phyloP scores from a whole-genome alignment of 352 stramenopile genomes.

The Phytophthora podocarpi region DNA sequence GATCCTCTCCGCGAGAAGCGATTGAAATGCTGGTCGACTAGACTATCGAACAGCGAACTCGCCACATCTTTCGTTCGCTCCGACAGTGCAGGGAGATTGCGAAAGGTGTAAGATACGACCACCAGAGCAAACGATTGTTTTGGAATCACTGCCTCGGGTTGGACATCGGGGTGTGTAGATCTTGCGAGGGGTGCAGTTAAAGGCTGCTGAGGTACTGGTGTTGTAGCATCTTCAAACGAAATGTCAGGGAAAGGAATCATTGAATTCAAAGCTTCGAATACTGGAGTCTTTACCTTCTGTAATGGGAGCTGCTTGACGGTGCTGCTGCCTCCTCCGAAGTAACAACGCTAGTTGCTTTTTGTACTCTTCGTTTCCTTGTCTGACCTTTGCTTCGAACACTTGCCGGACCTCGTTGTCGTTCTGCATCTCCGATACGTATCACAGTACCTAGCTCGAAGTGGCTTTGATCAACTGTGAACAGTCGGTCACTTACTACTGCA shows the following conservation, averaged over 20 bases:
- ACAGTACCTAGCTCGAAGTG: no score
- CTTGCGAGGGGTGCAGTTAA: background rate
- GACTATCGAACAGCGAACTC: conserved; percentile 51
- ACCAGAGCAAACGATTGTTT: conserved; percentile 56
- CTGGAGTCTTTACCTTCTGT: conserved; percentile 29
- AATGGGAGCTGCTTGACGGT: conserved; percentile 22
- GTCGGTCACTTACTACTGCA: conserved; percentile 20
- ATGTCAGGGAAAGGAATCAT: background rate
- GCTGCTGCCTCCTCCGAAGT: conserved; percentile 44
- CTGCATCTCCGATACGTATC: no score
- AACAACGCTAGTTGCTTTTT: conserved; percentile 51
- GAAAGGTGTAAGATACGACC: conserved; percentile 58
- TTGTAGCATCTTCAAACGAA: conserved; percentile 1
- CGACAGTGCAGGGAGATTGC: conserved; percentile 54
- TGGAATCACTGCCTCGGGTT: conserved; percentile 12
- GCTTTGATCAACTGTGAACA: conserved; percentile 8
- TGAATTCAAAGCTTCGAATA: no score
- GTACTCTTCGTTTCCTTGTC: conserved; percentile 37
- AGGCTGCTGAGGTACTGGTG: background rate
- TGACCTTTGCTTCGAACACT: conserved; percentile 24
- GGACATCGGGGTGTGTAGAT: background rate
- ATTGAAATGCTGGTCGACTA: conserved; percentile 58
- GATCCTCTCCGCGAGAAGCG: conserved; percentile 54
- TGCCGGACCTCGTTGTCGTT: conserved; percentile 36
- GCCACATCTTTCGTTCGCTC: conserved; percentile 67